These are phyloP conservation scores for Metschnikowia amazonensis DNA, from an alignment of 805 yeast genomes.

Conservation along the genomic window DNA sequence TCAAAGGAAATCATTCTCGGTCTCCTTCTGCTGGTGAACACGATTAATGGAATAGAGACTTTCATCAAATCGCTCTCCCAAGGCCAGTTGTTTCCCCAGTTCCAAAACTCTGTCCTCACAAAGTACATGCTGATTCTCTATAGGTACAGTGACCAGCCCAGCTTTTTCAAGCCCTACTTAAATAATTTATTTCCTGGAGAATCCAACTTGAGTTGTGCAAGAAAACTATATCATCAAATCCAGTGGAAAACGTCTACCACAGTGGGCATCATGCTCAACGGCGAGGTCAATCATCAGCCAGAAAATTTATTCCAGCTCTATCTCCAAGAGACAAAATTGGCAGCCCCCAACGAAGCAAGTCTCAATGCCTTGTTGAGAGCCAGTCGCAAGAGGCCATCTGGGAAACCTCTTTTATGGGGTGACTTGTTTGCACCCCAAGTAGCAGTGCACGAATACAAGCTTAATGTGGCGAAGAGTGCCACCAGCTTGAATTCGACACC, in stretches of 20 bases:
- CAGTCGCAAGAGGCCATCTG: constrained; percentile 27
- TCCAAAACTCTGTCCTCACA: constrained; percentile 22
- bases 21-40: constrained; percentile 29
- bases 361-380: constrained; percentile 48
- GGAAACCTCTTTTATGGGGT: constrained; percentile 43
- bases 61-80: constrained; percentile 17
- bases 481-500: not conserved
- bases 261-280: constrained; percentile 35
- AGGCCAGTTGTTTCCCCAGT: constrained; percentile 14
- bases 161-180: constrained; percentile 15
- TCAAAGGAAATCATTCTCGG: constrained; percentile 31
- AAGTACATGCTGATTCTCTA: constrained; percentile 26
- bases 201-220: constrained; percentile 22
- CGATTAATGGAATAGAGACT: constrained; percentile 21
- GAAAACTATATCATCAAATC: constrained; percentile 23
- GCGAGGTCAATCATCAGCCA: constrained; percentile 32
- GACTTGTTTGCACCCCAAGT: constrained; percentile 53
- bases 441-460: constrained; percentile 55
- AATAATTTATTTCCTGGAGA: constrained; percentile 8
- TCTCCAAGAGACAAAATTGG: constrained; percentile 21
- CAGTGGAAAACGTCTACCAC: constrained; percentile 24
- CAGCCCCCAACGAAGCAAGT: constrained; percentile 29
- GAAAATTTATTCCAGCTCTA: constrained; percentile 28
- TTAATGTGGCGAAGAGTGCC: constrained; percentile 23
- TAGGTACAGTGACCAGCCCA: constrained; percentile 12